These are phyloP conservation scores for Nitzschia putrida DNA, from an alignment of 108 stramenopile genomes.

Conservation along the genomic window DNA sequence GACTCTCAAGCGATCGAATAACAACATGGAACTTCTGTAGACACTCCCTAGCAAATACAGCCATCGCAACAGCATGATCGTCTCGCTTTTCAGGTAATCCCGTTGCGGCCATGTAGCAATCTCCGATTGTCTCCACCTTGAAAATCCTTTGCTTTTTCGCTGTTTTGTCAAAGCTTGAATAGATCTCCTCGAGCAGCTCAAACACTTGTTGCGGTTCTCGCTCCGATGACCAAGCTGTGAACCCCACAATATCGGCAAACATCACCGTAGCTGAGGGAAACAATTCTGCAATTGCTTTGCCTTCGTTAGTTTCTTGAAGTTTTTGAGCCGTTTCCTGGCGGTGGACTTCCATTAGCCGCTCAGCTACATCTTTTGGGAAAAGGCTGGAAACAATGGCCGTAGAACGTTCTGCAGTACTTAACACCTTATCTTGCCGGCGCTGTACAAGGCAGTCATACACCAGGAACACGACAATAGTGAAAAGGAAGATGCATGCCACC, in stretches of 20 bases:
- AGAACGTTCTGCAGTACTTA: slow-evolving; percentile 6
- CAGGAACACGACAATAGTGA: slow-evolving; percentile 27
- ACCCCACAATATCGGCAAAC: slow-evolving; percentile 12
- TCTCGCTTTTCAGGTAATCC: neutral
- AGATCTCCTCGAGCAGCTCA: neutral
- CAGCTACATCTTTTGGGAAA: slow-evolving; percentile 16
- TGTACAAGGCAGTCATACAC: slow-evolving; percentile 28
- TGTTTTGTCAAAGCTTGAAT: neutral
- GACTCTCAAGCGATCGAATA: slow-evolving; percentile 6
- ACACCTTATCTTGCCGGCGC: slow-evolving; percentile 6
- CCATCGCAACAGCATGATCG: slow-evolving; percentile 25
- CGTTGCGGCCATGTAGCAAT: slow-evolving; percentile 30
- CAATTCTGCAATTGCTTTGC: slow-evolving; percentile 25
- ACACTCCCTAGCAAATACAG: slow-evolving; percentile 21
- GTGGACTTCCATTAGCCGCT: neutral
- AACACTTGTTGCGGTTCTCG: slow-evolving; percentile 14
- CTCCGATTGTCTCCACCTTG: slow-evolving; percentile 40
- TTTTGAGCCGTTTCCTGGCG: neutral
- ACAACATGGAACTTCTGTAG: slow-evolving; percentile 8
- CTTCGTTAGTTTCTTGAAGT: neutral
- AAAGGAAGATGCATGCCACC: slow-evolving; percentile 14
- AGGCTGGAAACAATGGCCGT: slow-evolving; percentile 28
- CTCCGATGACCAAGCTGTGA: slow-evolving; percentile 9
- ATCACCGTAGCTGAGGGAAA: neutral
- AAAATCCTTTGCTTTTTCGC: neutral